Evolutionary conservation across 331 rosid species (phyloP).

Genomic region (Acacia concinna): DNA sequence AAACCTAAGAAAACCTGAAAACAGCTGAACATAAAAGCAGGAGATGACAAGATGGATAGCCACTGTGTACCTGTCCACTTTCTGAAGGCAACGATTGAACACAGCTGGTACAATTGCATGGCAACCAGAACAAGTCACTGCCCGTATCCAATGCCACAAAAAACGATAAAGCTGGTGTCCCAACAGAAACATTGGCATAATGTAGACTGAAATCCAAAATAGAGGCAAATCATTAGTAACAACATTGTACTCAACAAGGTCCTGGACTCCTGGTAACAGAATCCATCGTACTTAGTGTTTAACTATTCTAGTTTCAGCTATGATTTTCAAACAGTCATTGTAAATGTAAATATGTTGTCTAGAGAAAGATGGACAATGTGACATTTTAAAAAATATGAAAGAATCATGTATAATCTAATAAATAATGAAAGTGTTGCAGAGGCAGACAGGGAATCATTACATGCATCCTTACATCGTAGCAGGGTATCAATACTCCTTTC

Average conservation of each 20-base stretch:
- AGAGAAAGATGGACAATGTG: background rate
- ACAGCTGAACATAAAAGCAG: background rate
- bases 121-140: constrained; percentile 90
- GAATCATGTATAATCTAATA: background rate
- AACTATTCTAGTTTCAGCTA: background rate
- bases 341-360: background rate
- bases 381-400: background rate
- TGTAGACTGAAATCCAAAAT: constrained; percentile 69
- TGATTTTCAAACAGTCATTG: background rate
- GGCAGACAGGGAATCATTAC: background rate
- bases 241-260: background rate
- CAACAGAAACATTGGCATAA: constrained; percentile 81
- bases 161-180: constrained; percentile 72
- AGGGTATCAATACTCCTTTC: background rate
- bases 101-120: constrained; percentile 82
- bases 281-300: background rate
- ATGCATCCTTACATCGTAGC: background rate
- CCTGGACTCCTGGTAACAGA: background rate
- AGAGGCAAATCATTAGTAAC: constrained; percentile 5
- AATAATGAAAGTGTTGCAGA: background rate
- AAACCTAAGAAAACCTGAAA: background rate
- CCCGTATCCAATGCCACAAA: constrained; percentile 97
- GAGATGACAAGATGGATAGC: background rate
- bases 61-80: constrained; percentile 37
- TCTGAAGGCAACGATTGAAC: constrained; percentile 7